Evolutionary conservation across 164 flowering plant species (phyloP).

Genomic region (Vitis cinerea): DNA sequence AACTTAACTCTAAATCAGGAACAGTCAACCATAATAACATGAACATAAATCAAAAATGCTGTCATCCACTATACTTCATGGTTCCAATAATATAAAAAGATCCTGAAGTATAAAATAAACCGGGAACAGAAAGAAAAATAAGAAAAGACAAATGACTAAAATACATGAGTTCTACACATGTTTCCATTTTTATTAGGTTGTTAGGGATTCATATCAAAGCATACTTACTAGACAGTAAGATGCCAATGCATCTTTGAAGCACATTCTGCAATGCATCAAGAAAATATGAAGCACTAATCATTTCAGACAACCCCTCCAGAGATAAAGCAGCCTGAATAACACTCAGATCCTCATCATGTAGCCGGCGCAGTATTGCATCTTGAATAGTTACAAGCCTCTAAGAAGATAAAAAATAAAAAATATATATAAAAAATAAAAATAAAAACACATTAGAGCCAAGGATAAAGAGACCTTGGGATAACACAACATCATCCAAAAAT

Average conservation of each 20-base stretch:
- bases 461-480: no score
- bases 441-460: not conserved
- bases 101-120: no score
- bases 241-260: conserved; percentile 47
- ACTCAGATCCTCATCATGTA: conserved; percentile 75
- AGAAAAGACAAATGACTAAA: no score
- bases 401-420: conserved; percentile 5
- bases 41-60: no score
- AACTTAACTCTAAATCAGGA: no score
- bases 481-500: no score
- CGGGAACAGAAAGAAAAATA: no score
- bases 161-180: no score
- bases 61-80: no score
- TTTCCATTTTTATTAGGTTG: no score
- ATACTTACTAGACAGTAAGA: conserved; percentile 44
- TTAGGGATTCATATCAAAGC: not conserved
- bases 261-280: conserved; percentile 47
- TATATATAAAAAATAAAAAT: not conserved
- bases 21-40: no score
- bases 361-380: conserved; percentile 62
- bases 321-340: conserved; percentile 66
- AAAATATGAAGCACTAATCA: conserved; percentile 38
- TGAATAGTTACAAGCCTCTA: conserved; percentile 60
- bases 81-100: no score
- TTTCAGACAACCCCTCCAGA: conserved; percentile 46